Base-by-base conservation (phyloP, 805 yeast genomes). In the Yarrowia alimentaria region DNA sequence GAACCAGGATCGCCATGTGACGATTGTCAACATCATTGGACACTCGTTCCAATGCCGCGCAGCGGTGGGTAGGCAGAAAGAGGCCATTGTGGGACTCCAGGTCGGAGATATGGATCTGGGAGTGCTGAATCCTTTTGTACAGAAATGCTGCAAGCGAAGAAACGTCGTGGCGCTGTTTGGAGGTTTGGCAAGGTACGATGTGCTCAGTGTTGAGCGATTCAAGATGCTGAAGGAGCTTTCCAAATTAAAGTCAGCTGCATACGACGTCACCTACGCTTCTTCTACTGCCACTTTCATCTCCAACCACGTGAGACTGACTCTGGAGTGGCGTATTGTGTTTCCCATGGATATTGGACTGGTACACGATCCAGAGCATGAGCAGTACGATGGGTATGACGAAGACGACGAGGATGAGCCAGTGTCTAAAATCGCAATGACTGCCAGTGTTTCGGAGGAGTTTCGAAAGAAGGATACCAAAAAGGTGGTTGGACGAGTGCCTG, bases 281-380 rank as follows among this genome's bases (percentile, higher is more conserved):
- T 5, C 37, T 1, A 21, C 30, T 4, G 37, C 35, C 17, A 9
- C n/a, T 8, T 31, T 30, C n/a, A 10, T 20, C 12, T 28, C 47
- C 19, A 4, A 11, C 13, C 50, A 43, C 22, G 37, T 43, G 12
- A 17, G 7, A 5, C 20, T 43, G 10, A 8, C 14, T 12, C 30
- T 43, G 8, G 35, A 30, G 13, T 43, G 50, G 50, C 18, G 37
- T 13, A 16, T 43, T 8, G 35, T 6, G 2, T 42, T 42, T 6
- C 43, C 43, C 17, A 17, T 37, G 43, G 43, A 25, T 6, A 25
- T 25, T 4, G 43, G 43, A n/a, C n/a, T n/a, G n/a, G n/a, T n/a
- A n/a, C n/a, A n/a, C n/a, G 2, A 24, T 37, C 6, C 43, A 37
- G 17, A 22, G 43, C 12, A 12, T n/a, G n/a, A n/a, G n/a, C n/a